Evolutionary conservation across 306 rosid genomes (phyloP).

Genomic region (Arachis stenosperma): DNA sequence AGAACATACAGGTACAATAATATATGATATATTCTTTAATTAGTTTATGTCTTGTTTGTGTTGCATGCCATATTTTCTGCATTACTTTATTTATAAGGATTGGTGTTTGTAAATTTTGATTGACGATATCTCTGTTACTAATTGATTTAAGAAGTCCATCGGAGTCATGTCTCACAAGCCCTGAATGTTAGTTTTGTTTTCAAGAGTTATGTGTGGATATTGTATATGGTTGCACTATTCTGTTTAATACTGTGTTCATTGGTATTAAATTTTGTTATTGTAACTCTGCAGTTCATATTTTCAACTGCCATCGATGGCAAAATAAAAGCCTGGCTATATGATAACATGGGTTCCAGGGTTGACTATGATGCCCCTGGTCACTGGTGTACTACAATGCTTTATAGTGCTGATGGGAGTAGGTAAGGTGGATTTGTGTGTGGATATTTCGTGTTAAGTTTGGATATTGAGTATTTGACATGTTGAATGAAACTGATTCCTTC

Average conservation of each 20-base stretch:
- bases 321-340: conserved; percentile 92
- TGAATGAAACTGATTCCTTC: conserved; percentile 2
- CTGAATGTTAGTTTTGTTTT: conserved; percentile 6
- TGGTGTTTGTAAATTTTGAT: not conserved
- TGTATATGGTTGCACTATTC: conserved; percentile 38
- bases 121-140: not conserved
- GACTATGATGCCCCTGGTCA: conserved; percentile 91
- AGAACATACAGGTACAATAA: conserved; percentile 68
- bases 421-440: conserved; percentile 41
- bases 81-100: not conserved
- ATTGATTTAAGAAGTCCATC: not conserved
- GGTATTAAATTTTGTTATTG: conserved; percentile 37
- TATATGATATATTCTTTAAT: conserved; percentile 9
- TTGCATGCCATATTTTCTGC: not conserved
- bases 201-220: conserved; percentile 21
- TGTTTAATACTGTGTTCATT: conserved; percentile 49
- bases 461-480: conserved; percentile 14
- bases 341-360: conserved; percentile 80
- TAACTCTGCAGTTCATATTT: conserved; percentile 75
- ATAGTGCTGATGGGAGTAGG: conserved; percentile 90
- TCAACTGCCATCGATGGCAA: conserved; percentile 90
- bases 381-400: conserved; percentile 83
- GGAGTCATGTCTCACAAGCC: conserved; percentile 5
- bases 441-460: not conserved
- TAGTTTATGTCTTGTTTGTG: not conserved